Evolutionary conservation across 1,284 basidiomycete species (phyloP).

Genomic region (Apiotrichum brassicae): DNA sequence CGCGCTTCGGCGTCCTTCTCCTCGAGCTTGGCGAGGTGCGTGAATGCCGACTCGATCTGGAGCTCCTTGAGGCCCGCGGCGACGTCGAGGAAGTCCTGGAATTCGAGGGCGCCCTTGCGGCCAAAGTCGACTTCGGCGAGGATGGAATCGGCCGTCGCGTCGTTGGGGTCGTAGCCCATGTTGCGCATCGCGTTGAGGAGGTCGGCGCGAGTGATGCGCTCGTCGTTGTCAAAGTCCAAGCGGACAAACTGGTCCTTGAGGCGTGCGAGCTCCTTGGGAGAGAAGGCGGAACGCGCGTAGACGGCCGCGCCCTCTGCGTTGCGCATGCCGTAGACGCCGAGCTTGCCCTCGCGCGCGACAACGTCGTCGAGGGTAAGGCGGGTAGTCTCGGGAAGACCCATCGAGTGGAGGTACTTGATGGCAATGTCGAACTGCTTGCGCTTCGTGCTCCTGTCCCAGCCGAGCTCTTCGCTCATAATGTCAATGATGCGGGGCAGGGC

Average conservation of each 20-base stretch:
- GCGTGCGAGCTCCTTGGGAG: conserved; percentile 60
- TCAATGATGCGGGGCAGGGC: conserved; percentile 81
- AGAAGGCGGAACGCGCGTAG: conserved; percentile 60
- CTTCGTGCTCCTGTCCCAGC: conserved; percentile 62
- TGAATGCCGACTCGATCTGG: conserved; percentile 53
- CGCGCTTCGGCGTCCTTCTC: conserved; percentile 53
- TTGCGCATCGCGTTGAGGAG: conserved; percentile 42
- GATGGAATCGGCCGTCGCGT: conserved; percentile 62
- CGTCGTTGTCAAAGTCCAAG: conserved; percentile 47
- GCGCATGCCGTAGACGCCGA: conserved; percentile 33
- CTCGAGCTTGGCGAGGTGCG: conserved; percentile 44
- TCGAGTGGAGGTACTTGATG: conserved; percentile 62
- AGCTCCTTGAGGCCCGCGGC: conserved; percentile 77
- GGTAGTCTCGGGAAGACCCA: conserved; percentile 61
- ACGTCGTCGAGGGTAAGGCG: conserved; percentile 42
- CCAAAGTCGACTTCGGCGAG: conserved; percentile 67
- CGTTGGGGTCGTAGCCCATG: conserved; percentile 38
- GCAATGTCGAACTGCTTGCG: conserved; percentile 58
- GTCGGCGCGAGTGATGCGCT: conserved; percentile 41
- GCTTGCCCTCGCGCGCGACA: conserved; percentile 27
- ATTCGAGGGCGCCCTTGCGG: conserved; percentile 55
- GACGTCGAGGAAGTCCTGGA: conserved; percentile 73
- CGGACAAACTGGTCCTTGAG: conserved; percentile 56
- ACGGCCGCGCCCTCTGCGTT: conserved; percentile 41
- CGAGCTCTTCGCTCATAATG: conserved; percentile 81